Conservation (phyloP, 805 yeast species). For the Yarrowia sp. region DNA sequence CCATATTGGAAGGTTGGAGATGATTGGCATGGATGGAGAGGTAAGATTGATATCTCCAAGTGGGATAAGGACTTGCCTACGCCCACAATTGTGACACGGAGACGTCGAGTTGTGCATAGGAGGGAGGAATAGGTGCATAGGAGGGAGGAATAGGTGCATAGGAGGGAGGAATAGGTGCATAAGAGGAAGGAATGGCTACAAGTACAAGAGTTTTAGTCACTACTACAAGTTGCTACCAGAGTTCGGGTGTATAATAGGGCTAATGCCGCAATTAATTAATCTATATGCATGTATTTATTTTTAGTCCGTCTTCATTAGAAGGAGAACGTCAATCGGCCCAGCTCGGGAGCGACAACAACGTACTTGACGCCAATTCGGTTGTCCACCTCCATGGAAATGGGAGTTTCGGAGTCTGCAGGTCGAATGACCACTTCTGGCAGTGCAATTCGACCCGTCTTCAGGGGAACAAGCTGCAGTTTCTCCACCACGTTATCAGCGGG, state of each 20-base stretch:
- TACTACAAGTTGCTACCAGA: neutral
- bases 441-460: slow-evolving; percentile 73
- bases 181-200: no score
- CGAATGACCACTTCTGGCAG: slow-evolving; percentile 68
- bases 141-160: no score
- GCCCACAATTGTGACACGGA: neutral
- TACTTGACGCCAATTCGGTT: slow-evolving; percentile 73
- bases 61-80: slow-evolving; percentile 6
- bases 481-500: slow-evolving; percentile 45
- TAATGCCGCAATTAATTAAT: slow-evolving; percentile 17
- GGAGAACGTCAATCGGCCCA: slow-evolving; percentile 65
- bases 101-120: neutral
- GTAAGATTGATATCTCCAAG: neutral
- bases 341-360: slow-evolving; percentile 72
- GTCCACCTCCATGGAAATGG: slow-evolving; percentile 62
- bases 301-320: slow-evolving; percentile 52
- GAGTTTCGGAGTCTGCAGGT: slow-evolving; percentile 44
- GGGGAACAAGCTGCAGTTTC: slow-evolving; percentile 61
- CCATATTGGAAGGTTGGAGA: slow-evolving; percentile 13
- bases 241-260: neutral
- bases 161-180: no score
- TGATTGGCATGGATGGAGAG: slow-evolving; percentile 19
- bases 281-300: slow-evolving; percentile 35
- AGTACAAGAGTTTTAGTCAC: no score
- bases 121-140: neutral